A percentile compares a stretch with the other conserved stretches of the same genome.
Conservation (phyloP, 2,329 filamentous ascomycete genomes). For the Aspergillus japonicus region DNA sequence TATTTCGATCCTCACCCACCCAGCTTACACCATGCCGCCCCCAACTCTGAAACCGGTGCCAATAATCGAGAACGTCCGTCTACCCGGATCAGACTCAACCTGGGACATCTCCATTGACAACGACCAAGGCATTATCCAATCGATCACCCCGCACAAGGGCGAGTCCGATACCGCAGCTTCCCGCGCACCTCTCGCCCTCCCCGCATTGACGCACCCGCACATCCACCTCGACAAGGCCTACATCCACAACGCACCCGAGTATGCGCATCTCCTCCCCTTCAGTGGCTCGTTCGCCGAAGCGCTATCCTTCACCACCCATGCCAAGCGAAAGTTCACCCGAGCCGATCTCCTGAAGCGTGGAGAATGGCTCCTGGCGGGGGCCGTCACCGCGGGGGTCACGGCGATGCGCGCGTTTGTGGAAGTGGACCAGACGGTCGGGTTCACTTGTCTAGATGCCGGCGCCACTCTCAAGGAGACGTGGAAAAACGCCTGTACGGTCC, state of each 20-base stretch:
- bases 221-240: conserved; percentile 64
- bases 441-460: conserved; percentile 59
- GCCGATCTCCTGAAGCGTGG: conserved; percentile 65
- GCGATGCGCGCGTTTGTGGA: conserved; percentile 71
- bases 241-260: conserved; percentile 43
- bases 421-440: conserved; percentile 61
- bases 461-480: conserved; percentile 58
- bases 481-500: conserved; percentile 55
- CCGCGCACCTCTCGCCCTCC: conserved; percentile 41
- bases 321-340: conserved; percentile 62
- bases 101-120: conserved; percentile 32
- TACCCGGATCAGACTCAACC: conserved; percentile 28
- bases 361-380: conserved; percentile 64
- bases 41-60: conserved; percentile 15
- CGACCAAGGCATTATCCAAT: conserved; percentile 24
- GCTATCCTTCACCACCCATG: conserved; percentile 56
- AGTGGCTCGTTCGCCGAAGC: conserved; percentile 66
- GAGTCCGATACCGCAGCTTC: conserved; percentile 19
- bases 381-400: conserved; percentile 63
- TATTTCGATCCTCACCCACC: too few species aligned
- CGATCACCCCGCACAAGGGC: conserved; percentile 22
- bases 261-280: conserved; percentile 59
- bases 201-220: conserved; percentile 68
- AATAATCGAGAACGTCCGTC: conserved; percentile 28
- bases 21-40: conserved; percentile 12